A percentile compares a stretch with the other conserved stretches of the same genome.
Conservation (phyloP, 768 basidiomycete genomes). For the Hydnomerulius pinastri region DNA sequence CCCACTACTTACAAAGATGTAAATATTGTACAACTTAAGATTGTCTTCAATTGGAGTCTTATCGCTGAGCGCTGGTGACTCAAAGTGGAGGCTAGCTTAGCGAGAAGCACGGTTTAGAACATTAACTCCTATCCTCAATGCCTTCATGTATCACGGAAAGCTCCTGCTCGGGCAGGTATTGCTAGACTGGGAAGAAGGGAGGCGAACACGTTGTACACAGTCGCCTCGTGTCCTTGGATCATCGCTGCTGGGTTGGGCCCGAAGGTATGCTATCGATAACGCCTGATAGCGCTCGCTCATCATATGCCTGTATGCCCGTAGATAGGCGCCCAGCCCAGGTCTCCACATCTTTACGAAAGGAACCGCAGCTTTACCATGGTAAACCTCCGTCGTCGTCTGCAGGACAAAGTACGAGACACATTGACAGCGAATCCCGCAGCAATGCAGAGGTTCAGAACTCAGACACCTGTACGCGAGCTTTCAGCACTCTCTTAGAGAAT, state of each 20-base stretch:
- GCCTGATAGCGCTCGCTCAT: background rate
- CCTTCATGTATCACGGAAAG: background rate
- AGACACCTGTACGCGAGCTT: constrained; percentile 11
- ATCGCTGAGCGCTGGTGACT: no score
- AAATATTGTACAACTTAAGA: no score
- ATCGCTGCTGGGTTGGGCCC: background rate
- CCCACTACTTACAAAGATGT: no score
- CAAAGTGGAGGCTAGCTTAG: no score
- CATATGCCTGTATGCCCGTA: background rate
- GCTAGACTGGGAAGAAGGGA: no score
- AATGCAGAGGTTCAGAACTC: background rate
- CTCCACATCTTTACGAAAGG: background rate
- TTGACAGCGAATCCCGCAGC: background rate
- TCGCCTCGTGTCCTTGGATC: background rate
- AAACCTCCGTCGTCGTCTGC: constrained; percentile 1
- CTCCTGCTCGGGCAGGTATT: no score
- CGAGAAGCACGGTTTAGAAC: background rate
- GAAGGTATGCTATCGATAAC: background rate
- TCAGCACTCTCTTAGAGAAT: background rate
- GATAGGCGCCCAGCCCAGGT: background rate
- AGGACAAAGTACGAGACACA: constrained; percentile 7
- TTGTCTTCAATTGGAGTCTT: no score
- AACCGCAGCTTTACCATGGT: background rate
- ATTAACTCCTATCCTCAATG: no score
- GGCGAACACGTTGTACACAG: background rate